Percentiles rank a stretch among this genome's conserved stretches.
These are phyloP conservation scores for Claviceps humidiphila DNA, from an alignment of 2,329 filamentous ascomycete genomes.

Conservation along the genomic window DNA sequence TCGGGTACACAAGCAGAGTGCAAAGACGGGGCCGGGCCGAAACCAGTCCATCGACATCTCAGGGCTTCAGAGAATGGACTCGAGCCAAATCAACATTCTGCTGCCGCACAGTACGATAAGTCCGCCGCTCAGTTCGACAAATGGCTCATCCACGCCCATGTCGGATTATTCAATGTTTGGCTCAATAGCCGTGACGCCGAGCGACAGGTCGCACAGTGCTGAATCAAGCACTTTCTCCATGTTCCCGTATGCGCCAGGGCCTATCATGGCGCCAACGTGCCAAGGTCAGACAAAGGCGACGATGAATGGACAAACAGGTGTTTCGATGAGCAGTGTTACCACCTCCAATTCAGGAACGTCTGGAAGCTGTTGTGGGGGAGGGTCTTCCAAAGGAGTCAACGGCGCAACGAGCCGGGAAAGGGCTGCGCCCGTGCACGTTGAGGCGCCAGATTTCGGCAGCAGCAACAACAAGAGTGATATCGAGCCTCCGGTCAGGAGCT, in stretches of 20 bases:
- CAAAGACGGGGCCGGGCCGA: slow-evolving; percentile 21
- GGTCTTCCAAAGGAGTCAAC: slow-evolving; percentile 1
- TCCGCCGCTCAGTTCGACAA: slow-evolving; percentile 12
- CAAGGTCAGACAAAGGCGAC: slow-evolving; percentile 7
- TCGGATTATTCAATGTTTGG: slow-evolving; percentile 16
- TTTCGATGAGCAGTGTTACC: slow-evolving; percentile 11
- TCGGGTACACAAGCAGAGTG: slow-evolving; percentile 31
- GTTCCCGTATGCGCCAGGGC: slow-evolving; percentile 18
- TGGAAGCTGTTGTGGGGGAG: slow-evolving; percentile 14
- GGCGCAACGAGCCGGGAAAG: neutral
- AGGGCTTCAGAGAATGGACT: slow-evolving; percentile 38
- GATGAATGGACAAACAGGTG: slow-evolving; percentile 10
- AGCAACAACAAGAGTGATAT: neutral
- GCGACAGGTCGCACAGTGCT: slow-evolving; percentile 13
- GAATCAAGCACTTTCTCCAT: slow-evolving; percentile 18
- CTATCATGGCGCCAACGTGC: slow-evolving; percentile 11
- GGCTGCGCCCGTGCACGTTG: slow-evolving; percentile 2
- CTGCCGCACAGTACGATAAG: slow-evolving; percentile 17
- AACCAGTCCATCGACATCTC: slow-evolving; percentile 38
- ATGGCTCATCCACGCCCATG: slow-evolving; percentile 8
- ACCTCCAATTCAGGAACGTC: slow-evolving; percentile 1
- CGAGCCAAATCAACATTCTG: slow-evolving; percentile 36
- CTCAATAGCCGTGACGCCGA: slow-evolving; percentile 15
- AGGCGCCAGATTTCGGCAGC: slow-evolving; percentile 8
- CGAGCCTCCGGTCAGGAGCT: slow-evolving; percentile 13